Percentiles rank a stretch among this genome's conserved stretches.
Conservation (phyloP, 345 rosid species). For the Nasturtium officinale region DNA sequence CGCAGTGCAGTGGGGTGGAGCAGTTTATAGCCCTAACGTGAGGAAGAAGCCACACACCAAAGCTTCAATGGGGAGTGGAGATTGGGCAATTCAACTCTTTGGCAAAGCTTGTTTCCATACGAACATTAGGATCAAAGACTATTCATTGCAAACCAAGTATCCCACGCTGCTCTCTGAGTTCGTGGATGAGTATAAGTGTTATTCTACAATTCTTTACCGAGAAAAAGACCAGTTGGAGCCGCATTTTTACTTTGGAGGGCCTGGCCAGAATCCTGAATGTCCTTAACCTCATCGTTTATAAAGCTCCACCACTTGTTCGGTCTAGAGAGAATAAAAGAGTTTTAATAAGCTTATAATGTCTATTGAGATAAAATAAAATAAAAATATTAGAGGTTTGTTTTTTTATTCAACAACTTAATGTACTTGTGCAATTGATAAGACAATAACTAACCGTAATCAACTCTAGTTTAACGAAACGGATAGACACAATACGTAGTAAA, state of each 20-base stretch:
- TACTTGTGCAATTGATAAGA: no score
- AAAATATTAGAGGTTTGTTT: no score
- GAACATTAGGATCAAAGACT: slow-evolving; percentile 44
- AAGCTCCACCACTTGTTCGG: no score
- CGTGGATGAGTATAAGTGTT: slow-evolving; percentile 39
- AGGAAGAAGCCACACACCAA: slow-evolving; percentile 49
- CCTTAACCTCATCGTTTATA: slow-evolving; percentile 15
- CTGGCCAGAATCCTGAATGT: slow-evolving; percentile 41
- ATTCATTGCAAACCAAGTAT: slow-evolving; percentile 39
- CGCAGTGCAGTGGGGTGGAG: slow-evolving; percentile 52
- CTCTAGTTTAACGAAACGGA: no score
- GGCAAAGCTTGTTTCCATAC: slow-evolving; percentile 43
- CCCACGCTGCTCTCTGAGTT: slow-evolving; percentile 32
- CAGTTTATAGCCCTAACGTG: slow-evolving; percentile 50
- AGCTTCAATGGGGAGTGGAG: slow-evolving; percentile 55
- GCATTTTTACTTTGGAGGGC: slow-evolving; percentile 51
- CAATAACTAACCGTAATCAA: no score
- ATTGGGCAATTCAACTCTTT: not conserved
- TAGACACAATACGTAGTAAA: no score
- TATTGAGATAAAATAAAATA: no score
- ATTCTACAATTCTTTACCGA: slow-evolving; percentile 18
- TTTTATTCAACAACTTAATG: no score
- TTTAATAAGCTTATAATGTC: no score
- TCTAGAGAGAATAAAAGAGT: no score
- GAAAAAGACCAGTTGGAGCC: slow-evolving; percentile 27